Percentiles rank a stretch among this genome's conserved stretches.
These are phyloP conservation scores for Penicillium sp. DNA, from an alignment of 2,329 filamentous ascomycete genomes.

Conservation along the genomic window DNA sequence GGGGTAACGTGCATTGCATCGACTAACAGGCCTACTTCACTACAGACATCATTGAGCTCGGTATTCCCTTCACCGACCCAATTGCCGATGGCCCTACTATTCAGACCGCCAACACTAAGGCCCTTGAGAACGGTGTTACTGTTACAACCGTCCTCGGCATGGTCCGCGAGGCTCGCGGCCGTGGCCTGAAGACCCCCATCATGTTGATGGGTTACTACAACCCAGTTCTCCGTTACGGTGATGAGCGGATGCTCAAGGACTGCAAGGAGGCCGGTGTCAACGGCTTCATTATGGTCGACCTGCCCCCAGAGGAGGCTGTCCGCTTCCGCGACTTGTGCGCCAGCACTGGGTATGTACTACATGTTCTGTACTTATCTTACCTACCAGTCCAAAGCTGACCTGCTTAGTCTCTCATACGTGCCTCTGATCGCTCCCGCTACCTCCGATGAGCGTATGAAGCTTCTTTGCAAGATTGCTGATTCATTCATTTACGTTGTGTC, in stretches of 20 bases:
- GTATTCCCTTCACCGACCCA: conserved; percentile 94
- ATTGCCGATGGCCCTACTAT: conserved; percentile 98
- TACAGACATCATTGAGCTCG: conserved; percentile 88
- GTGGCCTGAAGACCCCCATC: conserved; percentile 77
- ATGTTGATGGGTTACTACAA: conserved; percentile 99
- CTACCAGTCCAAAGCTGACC: not conserved
- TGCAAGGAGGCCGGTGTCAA: conserved; percentile 83
- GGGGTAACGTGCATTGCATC: not conserved
- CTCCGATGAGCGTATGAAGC: conserved; percentile 88
- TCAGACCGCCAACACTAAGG: conserved; percentile 89
- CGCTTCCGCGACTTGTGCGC: conserved; percentile 55
- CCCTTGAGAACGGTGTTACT: conserved; percentile 84
- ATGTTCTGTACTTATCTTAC: not conserved
- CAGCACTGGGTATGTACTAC: conserved; percentile 30
- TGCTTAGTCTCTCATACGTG: conserved; percentile 77
- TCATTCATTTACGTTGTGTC: conserved; percentile 99
- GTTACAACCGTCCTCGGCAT: conserved; percentile 77
- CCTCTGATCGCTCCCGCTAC: conserved; percentile 95
- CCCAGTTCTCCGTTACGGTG: conserved; percentile 88
- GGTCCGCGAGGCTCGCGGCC: conserved; percentile 74
- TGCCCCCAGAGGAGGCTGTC: conserved; percentile 93
- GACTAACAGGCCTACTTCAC: conserved; percentile 13
- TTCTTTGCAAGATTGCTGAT: conserved; percentile 94
- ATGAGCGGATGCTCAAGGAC: conserved; percentile 82
- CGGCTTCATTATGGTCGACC: conserved; percentile 93